A percentile compares a stretch with the other conserved stretches of the same genome.
Evolutionary conservation across 345 rosid species (phyloP).

Genomic region (Carallia brachiata): DNA sequence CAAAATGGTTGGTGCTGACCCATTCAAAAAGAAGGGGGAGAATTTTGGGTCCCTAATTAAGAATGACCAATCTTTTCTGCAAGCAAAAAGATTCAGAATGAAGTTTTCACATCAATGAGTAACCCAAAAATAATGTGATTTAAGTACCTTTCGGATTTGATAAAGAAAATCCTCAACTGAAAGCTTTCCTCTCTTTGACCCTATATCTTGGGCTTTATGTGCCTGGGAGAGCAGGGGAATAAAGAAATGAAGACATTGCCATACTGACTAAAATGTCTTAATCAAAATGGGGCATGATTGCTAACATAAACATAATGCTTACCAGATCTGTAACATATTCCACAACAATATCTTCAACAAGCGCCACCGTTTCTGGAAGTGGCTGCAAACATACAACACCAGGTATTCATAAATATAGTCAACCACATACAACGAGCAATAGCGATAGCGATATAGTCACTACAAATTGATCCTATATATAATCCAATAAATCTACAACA

Average conservation of each 20-base stretch:
- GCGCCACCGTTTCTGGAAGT: slow-evolving; percentile 88
- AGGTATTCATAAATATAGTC: background rate
- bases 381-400: slow-evolving; percentile 47
- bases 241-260: background rate
- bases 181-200: slow-evolving; percentile 79
- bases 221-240: slow-evolving; percentile 34
- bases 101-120: too few relatives aligned
- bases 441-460: too few relatives aligned
- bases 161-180: slow-evolving; percentile 84
- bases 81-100: background rate
- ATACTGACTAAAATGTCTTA: slow-evolving; percentile 1
- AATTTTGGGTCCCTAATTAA: too few relatives aligned
- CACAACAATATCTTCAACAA: slow-evolving; percentile 88
- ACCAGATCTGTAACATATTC: slow-evolving; percentile 92
- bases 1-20: too few relatives aligned
- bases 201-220: slow-evolving; percentile 85
- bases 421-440: background rate
- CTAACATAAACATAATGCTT: slow-evolving; percentile 18
- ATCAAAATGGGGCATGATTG: background rate
- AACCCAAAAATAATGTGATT: background rate
- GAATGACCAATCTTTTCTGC: too few relatives aligned
- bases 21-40: too few relatives aligned
- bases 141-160: slow-evolving; percentile 73
- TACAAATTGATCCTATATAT: too few relatives aligned
- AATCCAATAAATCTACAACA: background rate